Percentiles rank a stretch among this genome's conserved stretches.
Conservation (phyloP, 148 eudicot species). For the Chenopodium suecicum region DNA sequence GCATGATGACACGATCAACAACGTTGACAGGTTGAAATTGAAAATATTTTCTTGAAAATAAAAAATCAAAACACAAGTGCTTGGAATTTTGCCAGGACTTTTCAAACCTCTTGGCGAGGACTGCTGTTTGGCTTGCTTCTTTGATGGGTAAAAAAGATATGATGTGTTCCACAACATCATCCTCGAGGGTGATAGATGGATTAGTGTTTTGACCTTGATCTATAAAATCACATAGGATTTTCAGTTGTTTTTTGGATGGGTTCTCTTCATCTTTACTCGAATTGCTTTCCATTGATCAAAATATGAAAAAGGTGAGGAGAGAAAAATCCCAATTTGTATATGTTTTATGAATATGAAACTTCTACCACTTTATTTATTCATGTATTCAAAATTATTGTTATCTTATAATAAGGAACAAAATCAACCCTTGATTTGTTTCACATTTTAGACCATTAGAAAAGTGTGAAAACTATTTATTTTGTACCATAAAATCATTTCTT, state of each 20-base stretch:
- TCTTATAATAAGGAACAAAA: no score
- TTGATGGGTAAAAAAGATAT: constrained; percentile 9
- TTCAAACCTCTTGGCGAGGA: constrained; percentile 22
- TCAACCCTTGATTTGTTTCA: no score
- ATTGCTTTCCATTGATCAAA: neutral
- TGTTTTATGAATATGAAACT: no score
- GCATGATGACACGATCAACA: neutral
- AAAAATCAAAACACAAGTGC: constrained; percentile 1
- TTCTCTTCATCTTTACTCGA: neutral
- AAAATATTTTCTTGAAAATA: neutral
- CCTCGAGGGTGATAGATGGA: neutral
- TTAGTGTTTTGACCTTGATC: neutral
- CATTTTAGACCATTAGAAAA: no score
- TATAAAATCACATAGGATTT: neutral
- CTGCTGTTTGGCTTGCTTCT: neutral
- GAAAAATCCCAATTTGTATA: no score
- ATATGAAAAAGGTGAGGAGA: no score
- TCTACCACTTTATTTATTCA: no score
- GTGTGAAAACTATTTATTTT: no score
- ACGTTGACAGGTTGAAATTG: neutral
- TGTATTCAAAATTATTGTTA: no score
- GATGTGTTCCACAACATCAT: constrained; percentile 23
- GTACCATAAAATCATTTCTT: no score
- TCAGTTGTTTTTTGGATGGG: constrained; percentile 4
- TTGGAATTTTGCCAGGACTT: constrained; percentile 17